Evolutionary conservation across 75 land plant species (phyloP).

Genomic region (Pinus tabuliformis): DNA sequence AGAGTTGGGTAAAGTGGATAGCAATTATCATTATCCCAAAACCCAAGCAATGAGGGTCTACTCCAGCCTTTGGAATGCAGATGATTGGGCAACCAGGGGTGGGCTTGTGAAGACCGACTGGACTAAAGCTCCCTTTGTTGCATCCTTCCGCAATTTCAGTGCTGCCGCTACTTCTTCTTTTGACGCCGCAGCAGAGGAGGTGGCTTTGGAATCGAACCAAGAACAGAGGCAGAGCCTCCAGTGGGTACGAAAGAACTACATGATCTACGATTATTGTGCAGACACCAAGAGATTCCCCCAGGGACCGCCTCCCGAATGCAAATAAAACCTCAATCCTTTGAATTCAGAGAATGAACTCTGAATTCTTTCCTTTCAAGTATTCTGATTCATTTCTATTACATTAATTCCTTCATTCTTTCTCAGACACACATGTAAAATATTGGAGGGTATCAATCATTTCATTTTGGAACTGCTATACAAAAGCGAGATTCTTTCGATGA

Average conservation of each 20-base stretch:
- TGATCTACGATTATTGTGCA: not conserved
- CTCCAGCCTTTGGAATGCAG: conserved; percentile 29
- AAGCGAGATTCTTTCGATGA: too few species aligned
- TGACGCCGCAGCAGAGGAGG: too few species aligned
- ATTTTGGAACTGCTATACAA: too few species aligned
- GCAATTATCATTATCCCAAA: conserved; percentile 16
- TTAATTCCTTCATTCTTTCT: too few species aligned
- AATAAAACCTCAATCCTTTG: too few species aligned
- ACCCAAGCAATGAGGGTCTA: conserved; percentile 29
- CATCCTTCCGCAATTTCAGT: conserved; percentile 12
- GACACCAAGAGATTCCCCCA: not conserved
- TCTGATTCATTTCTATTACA: too few species aligned
- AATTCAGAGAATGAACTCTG: too few species aligned
- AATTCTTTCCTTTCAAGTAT: too few species aligned
- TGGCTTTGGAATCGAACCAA: not conserved
- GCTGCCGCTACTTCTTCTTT: not conserved
- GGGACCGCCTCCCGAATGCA: too few species aligned
- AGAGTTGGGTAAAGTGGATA: too few species aligned
- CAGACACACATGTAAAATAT: too few species aligned
- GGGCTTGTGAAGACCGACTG: conserved; percentile 31
- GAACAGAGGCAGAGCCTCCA: not conserved
- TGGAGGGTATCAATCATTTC: too few species aligned
- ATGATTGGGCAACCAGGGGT: conserved; percentile 28
- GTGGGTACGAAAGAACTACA: conserved; percentile 1
- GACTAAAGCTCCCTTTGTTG: conserved; percentile 29